Conservation (phyloP, 2,329 filamentous ascomycete species). For the Delphinella strobiligena region DNA sequence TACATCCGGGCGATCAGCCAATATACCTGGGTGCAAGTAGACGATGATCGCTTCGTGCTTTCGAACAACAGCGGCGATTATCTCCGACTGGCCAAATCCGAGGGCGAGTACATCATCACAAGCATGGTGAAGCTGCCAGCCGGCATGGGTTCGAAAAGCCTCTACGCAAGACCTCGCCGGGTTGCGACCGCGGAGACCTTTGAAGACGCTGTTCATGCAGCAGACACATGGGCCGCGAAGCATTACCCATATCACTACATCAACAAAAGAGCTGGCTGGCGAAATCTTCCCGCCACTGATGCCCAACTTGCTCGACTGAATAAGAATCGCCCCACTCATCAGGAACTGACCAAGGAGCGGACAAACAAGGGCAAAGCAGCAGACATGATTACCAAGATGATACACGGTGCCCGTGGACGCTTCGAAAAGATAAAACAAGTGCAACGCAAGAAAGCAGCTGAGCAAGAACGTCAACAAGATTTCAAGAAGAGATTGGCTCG, state of each 20-base stretch:
- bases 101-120: conserved; percentile 22
- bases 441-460: conserved; percentile 7
- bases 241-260: conserved; percentile 46
- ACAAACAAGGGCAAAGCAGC: conserved; percentile 69
- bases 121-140: conserved; percentile 30
- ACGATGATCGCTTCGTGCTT: conserved; percentile 59
- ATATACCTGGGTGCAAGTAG: conserved; percentile 72
- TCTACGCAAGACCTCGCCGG: conserved; percentile 56
- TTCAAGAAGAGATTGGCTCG: conserved; percentile 25
- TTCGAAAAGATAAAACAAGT: conserved; percentile 28
- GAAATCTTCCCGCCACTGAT: conserved; percentile 48
- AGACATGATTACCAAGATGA: conserved; percentile 89
- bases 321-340: conserved; percentile 44
- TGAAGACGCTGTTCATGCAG: conserved; percentile 65
- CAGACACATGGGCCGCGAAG: conserved; percentile 49
- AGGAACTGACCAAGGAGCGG: conserved; percentile 41
- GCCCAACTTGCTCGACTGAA: conserved; percentile 59
- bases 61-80: conserved; percentile 49
- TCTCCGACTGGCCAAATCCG: conserved; percentile 37
- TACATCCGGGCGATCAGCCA: conserved; percentile 67
- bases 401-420: conserved; percentile 62
- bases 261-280: conserved; percentile 55
- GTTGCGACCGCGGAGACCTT: conserved; percentile 57
- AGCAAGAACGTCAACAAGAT: conserved; percentile 28
- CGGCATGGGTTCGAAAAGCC: conserved; percentile 28